Evolutionary conservation across 352 stramenopile species (phyloP).

Genomic region (Phytopythium delawarense): DNA sequence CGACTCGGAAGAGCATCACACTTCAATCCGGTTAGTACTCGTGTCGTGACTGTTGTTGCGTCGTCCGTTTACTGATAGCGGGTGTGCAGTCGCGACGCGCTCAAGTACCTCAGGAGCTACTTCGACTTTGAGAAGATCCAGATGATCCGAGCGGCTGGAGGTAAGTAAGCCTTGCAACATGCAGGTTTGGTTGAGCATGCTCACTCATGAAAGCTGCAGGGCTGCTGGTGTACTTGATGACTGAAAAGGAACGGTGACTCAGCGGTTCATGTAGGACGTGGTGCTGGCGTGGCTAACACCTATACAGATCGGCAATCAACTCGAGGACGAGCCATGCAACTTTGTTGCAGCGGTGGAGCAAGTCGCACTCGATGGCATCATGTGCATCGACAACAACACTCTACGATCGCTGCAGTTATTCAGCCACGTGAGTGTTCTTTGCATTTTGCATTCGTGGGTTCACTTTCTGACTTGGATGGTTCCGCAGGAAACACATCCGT

Average conservation of each 20-base stretch:
- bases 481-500: slow-evolving; percentile 72
- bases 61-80: neutral
- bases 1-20: slow-evolving; percentile 21
- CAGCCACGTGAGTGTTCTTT: slow-evolving; percentile 40
- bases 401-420: slow-evolving; percentile 84
- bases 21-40: neutral
- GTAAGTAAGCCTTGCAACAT: slow-evolving; percentile 20
- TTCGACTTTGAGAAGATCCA: slow-evolving; percentile 79
- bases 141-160: slow-evolving; percentile 71
- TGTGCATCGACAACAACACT: slow-evolving; percentile 71
- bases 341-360: slow-evolving; percentile 61
- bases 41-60: neutral
- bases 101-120: slow-evolving; percentile 64
- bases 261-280: neutral
- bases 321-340: slow-evolving; percentile 50
- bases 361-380: slow-evolving; percentile 69
- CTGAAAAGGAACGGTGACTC: slow-evolving; percentile 48
- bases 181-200: neutral
- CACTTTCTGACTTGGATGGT: slow-evolving; percentile 4
- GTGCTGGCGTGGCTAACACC: neutral
- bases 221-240: slow-evolving; percentile 57
- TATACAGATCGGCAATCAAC: slow-evolving; percentile 73
- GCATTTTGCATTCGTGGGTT: neutral
- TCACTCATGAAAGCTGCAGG: slow-evolving; percentile 28
- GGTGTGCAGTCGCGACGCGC: slow-evolving; percentile 44